Base-by-base conservation (phyloP, 1,284 basidiomycete species). In the Trichosporon sp. region DNA sequence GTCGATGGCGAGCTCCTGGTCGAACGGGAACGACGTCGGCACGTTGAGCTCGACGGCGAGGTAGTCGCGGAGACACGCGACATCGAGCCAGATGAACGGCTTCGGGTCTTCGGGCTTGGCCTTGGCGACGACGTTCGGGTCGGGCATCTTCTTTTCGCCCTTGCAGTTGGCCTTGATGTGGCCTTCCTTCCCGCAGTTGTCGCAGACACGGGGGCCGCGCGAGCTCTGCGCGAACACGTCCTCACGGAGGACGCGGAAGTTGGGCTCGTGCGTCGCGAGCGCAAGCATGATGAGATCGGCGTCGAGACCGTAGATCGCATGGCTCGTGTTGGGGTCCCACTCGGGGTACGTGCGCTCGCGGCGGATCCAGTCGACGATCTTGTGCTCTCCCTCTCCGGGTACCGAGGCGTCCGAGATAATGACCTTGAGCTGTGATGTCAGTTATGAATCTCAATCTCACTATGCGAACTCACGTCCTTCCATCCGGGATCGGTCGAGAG, bases 201-300 rank as follows among this genome's bases (percentile, higher is more conserved):
- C 91, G 85, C 97, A 99, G 0, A 78, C 74, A n/a, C 75, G 70
- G 73, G 84, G 88, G 38, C 87, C 86, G 77, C 88, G 91, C 76
- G 87, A 88, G 75, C 91, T 89, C 83, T 97, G 91, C 62, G 89
- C 87, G 85, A 99, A 99, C 62, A 99, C 97, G 83, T 99, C 97
- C 83, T 99, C 97, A 83, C 97, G 90, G 71, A 99, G 87, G 64
- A 99, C 95, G 81, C 92, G 91, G 86, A 99, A 99, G 82, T 98
- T 85, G 21, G 97, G 96, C 82, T 99, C 97, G 83, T 99, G 97
- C 23, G 97, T 99, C 67, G 97, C 97, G 73, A 99, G 87, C 47
- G 94, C 90, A 70, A 99, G 89, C 97, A 99, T 99, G 83, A 99
- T 99, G 64, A 99, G 87, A 87, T 99, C 97, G 71, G 97, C 97